A percentile compares a stretch with the other conserved stretches of the same genome.
phyloP scores from a whole-genome alignment of 2,329 filamentous ascomycete species.

The Meredithiella fracta region DNA sequence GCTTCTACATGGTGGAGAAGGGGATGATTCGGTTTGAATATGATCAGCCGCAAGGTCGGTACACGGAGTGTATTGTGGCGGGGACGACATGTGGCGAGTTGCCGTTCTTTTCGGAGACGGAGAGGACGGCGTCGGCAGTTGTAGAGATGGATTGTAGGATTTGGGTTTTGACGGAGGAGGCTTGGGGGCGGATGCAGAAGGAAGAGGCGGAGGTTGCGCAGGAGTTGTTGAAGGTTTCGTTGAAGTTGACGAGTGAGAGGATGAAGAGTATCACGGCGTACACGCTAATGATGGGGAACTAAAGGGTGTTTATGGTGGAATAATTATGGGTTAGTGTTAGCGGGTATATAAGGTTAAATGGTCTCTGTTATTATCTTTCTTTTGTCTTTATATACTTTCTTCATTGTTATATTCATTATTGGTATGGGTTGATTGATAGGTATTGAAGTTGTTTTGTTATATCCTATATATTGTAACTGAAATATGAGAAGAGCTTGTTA shows the following conservation, averaged over 20 bases:
- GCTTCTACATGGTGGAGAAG: slow-evolving; percentile 79
- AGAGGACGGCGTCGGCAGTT: slow-evolving; percentile 68
- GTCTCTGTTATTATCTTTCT: slow-evolving; percentile 5
- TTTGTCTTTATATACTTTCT: slow-evolving; percentile 1
- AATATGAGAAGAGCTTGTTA: too few relatives aligned
- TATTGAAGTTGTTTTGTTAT: neutral
- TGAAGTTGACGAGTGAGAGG: slow-evolving; percentile 87
- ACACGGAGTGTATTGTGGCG: slow-evolving; percentile 82
- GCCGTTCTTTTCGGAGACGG: slow-evolving; percentile 87
- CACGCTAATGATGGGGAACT: slow-evolving; percentile 34
- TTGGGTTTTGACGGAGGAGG: slow-evolving; percentile 60
- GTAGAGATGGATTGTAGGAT: slow-evolving; percentile 68
- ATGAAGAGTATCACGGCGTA: slow-evolving; percentile 55
- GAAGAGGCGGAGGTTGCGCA: slow-evolving; percentile 61
- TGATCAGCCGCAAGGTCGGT: slow-evolving; percentile 70
- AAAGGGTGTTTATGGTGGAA: slow-evolving; percentile 1
- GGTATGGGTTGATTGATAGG: neutral
- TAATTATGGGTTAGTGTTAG: neutral
- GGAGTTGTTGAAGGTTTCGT: slow-evolving; percentile 69
- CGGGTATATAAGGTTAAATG: neutral
- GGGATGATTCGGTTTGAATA: slow-evolving; percentile 87
- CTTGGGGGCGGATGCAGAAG: slow-evolving; percentile 57
- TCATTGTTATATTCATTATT: slow-evolving; percentile 1
- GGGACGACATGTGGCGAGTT: slow-evolving; percentile 92
- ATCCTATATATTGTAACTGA: neutral